These are phyloP conservation scores for Penicillium sp. DNA, from an alignment of 2,329 filamentous ascomycete species.

Conservation along the genomic window DNA sequence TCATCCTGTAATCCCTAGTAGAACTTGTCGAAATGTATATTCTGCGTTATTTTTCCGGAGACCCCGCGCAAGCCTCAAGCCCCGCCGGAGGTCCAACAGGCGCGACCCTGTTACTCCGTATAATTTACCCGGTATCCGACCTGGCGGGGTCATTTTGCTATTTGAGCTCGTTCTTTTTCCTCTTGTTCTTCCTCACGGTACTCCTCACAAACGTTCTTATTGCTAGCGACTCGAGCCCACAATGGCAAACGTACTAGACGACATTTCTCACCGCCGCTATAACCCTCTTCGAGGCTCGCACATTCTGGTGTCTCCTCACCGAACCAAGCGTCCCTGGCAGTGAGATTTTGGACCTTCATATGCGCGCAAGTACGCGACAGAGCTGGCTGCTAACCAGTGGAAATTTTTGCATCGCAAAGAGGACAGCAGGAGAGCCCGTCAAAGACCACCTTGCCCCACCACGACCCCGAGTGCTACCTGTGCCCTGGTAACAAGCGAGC, in stretches of 20 bases:
- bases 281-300: conserved; percentile 90
- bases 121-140: conserved; percentile 2
- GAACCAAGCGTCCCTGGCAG: conserved; percentile 98
- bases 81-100: conserved; percentile 24
- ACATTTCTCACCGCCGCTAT: conserved; percentile 94
- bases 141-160: conserved; percentile 12
- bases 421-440: conserved; percentile 77
- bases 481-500: conserved; percentile 91
- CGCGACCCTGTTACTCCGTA: conserved; percentile 9
- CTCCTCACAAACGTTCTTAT: conserved; percentile 1
- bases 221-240: conserved; percentile 22
- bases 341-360: conserved; percentile 57
- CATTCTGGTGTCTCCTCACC: conserved; percentile 93
- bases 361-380: not conserved
- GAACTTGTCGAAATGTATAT: not conserved
- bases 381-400: conserved; percentile 3
- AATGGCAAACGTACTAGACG: conserved; percentile 84
- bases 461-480: conserved; percentile 92
- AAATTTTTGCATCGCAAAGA: conserved; percentile 52
- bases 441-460: conserved; percentile 73
- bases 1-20: not conserved
- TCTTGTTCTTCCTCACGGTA: conserved; percentile 19
- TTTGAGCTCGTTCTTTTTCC: conserved; percentile 11
- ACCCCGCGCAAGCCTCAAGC: conserved; percentile 30
- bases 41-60: conserved; percentile 21